phyloP scores from a whole-genome alignment of 1,284 basidiomycete genomes.

The Puccinia sorghi region DNA sequence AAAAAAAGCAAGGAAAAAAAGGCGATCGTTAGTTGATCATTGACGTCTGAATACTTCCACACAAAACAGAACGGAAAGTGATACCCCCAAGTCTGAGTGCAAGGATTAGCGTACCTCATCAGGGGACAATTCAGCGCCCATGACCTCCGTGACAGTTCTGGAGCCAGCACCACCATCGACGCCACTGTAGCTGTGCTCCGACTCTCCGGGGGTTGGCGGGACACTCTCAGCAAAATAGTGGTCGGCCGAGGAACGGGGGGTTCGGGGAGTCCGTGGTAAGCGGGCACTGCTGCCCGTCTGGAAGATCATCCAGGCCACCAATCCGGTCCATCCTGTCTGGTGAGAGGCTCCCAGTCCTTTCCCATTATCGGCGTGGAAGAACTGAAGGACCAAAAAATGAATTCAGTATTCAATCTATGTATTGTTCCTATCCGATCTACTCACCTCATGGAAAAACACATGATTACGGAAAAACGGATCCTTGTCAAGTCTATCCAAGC shows the following conservation, averaged over 20 bases:
- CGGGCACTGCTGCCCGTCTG: slow-evolving; percentile 56
- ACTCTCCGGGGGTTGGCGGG: slow-evolving; percentile 45
- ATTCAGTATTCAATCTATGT: neutral
- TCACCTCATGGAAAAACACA: slow-evolving; percentile 87
- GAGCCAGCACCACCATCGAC: slow-evolving; percentile 1
- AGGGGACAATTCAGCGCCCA: slow-evolving; percentile 41
- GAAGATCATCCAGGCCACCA: slow-evolving; percentile 51
- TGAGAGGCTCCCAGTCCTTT: slow-evolving; percentile 92
- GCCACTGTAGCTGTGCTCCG: slow-evolving; percentile 38
- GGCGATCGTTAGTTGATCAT: too few relatives aligned
- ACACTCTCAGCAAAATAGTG: slow-evolving; percentile 82
- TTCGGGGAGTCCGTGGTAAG: slow-evolving; percentile 61
- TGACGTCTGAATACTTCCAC: too few relatives aligned
- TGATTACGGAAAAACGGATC: slow-evolving; percentile 98
- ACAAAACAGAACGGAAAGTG: too few relatives aligned
- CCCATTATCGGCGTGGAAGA: slow-evolving; percentile 91
- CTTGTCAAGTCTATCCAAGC: slow-evolving; percentile 77
- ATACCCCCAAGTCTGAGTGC: too few relatives aligned
- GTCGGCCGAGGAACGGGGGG: slow-evolving; percentile 79
- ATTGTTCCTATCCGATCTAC: slow-evolving; percentile 51
- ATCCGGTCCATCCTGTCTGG: slow-evolving; percentile 85
- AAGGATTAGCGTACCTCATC: slow-evolving; percentile 31
- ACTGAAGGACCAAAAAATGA: slow-evolving; percentile 62
- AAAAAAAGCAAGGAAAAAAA: too few relatives aligned
- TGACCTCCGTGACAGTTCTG: neutral